Evolutionary conservation across 2,329 filamentous ascomycete species (phyloP), one percentile per base, ranked within the genome.

Genomic region (Incumbomyces lentus): DNA sequence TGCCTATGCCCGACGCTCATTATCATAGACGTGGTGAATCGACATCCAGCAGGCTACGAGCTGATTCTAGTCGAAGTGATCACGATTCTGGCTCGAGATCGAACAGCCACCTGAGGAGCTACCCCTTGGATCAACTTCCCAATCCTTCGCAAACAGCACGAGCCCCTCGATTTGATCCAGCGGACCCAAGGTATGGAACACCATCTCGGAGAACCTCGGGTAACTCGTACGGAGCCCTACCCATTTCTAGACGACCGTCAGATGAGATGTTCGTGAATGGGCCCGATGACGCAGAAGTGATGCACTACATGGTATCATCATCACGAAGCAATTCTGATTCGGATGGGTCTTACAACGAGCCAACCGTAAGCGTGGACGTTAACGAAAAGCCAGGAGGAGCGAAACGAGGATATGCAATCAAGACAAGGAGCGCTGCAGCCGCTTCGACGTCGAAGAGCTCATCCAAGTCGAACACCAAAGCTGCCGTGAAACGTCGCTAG

Each of bases 31-130:
- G 62, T 16, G 60, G 64, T 22, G 61, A 60, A 32, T 67, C 69
- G 19, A 63, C 63, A 11, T 60, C 60, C 40, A 63, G 61, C 8
- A 57, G 61, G 18, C 48, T 66, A 69, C 14, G 61, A 74, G 18
- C 33, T 29, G 33, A 31, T 14, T 38, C 33, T 30, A 16, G 68
- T 69, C 26, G 71, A 75, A 45, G 74, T 68, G 64, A 60, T 35
- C 62, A 62, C 55, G 64, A 70, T 47, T 60, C 57, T 47, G 68
- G 59, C 42, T 66, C 62, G 19, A 59, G 57, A 51, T 66, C 62
- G 19, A 59, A 57, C 52, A 69, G 60, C 14, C 60, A 52, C 41
- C 49, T 57, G 16, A 55, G 57, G 16, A 57, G 61, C 13, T 62
- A 63, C 40, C 48, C 59, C 2, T 36, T 57, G 30, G 63, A 64